Base-by-base conservation (phyloP, 1,284 basidiomycete species). In the Waitea zeae region DNA sequence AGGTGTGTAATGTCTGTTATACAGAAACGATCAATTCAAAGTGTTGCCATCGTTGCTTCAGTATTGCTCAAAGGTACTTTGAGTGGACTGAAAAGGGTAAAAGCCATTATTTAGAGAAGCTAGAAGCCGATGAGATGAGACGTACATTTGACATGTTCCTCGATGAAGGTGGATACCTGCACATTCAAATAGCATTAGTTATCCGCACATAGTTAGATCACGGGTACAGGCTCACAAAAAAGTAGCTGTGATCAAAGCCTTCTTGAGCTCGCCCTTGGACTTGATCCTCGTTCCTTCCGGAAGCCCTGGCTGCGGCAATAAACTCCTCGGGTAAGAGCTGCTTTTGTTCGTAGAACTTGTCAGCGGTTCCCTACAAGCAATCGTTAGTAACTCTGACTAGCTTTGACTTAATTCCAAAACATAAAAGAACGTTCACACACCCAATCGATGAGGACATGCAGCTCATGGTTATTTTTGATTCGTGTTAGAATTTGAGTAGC, bases 241-340 rank as follows among this genome's bases (percentile, higher is more conserved):
- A 93, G 55, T 92, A 90, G 40, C 71, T 75, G 55, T 97, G 93
- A 51, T 98, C 92, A 50, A 95, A 97, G 7, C 78, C 89, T 33
- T 83, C 79, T 38, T 93, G 87, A 42, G 71, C 64, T 41, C 84
- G 66, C 13, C 96, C 75, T 35, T 70, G 60, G 6, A 96, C 82
- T 49, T 83, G 71, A n/a, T 70, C 62, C 42, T 80, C 70, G 34
- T 73, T 70, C 44, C 81, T 70, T 1, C 82, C 82, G 5, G 72
- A 67, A 36, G 72, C 65, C 37, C 78, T 62, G 2, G 84, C 80
- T 0, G 79, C 83, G 44, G 74, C 70, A 38, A 81, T 54, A 50
- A 98, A 87, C 48, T 82, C 77, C 50, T 96, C 86, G 0, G 93
- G 93, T 31, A 88, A 68, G 7, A 98, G 67, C 53, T 96, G 89